Conservation (phyloP, 805 yeast genomes). For the Suhomyces emberorum region DNA sequence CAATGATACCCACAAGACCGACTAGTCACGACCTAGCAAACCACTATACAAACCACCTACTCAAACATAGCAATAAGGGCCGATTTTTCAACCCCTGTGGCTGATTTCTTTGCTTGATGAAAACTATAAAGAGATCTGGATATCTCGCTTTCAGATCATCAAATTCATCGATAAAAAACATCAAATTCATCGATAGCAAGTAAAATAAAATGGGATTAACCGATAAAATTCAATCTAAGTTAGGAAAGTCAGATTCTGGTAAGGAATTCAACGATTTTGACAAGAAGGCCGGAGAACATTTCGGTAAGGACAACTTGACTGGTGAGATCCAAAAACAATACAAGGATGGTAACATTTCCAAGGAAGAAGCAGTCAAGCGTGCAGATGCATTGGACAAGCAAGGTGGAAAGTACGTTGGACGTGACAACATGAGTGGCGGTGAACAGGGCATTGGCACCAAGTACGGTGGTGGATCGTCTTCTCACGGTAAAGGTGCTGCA, state of each 20-base stretch:
- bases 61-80: no score
- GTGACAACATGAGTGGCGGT: constrained; percentile 16
- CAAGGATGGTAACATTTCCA: constrained; percentile 27
- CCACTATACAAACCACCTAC: no score
- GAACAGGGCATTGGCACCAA: constrained; percentile 28
- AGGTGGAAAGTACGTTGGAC: constrained; percentile 10
- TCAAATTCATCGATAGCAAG: no score
- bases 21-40: no score
- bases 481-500: constrained; percentile 5
- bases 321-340: constrained; percentile 27
- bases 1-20: no score
- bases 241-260: constrained; percentile 25
- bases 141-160: no score
- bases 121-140: no score
- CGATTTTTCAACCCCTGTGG: no score
- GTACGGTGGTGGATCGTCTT: constrained; percentile 14
- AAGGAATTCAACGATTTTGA: constrained; percentile 25
- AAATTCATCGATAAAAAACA: no score
- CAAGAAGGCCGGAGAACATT: constrained; percentile 28
- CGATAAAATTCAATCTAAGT: constrained; percentile 32
- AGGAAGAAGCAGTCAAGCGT: constrained; percentile 27
- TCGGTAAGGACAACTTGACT: constrained; percentile 26
- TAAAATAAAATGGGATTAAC: constrained; percentile 32
- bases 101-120: no score
- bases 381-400: constrained; percentile 27